phyloP scores from a whole-genome alignment of 148 eudicot species.

The Rhododendron williamsianum region DNA sequence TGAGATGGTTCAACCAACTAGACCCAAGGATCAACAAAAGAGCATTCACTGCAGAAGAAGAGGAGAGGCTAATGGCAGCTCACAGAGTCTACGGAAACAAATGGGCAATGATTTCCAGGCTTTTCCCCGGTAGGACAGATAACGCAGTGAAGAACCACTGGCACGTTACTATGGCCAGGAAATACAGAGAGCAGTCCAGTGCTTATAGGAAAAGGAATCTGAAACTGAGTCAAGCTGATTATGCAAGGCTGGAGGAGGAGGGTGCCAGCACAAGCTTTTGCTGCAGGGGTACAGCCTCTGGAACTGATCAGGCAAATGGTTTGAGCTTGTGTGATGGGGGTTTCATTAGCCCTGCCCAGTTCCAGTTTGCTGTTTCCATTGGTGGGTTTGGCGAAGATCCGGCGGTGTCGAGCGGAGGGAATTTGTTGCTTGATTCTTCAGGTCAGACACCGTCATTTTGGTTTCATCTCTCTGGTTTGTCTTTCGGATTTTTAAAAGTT shows the following conservation, averaged over 20 bases:
- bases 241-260: not conserved
- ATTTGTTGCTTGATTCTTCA: not conserved
- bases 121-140: slow-evolving; percentile 81
- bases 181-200: slow-evolving; percentile 59
- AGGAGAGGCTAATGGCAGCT: slow-evolving; percentile 67
- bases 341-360: slow-evolving; percentile 8
- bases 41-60: slow-evolving; percentile 78
- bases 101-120: slow-evolving; percentile 84
- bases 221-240: slow-evolving; percentile 14
- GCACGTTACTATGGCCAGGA: slow-evolving; percentile 91
- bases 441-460: slow-evolving; percentile 22
- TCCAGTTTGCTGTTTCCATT: slow-evolving; percentile 21
- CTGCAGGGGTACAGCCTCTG: not conserved
- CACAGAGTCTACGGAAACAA: slow-evolving; percentile 78
- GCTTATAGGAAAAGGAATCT: slow-evolving; percentile 40
- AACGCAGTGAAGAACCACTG: slow-evolving; percentile 94
- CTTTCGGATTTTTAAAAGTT: not conserved
- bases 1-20: slow-evolving; percentile 90
- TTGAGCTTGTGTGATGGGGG: not conserved
- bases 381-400: slow-evolving; percentile 6
- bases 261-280: not conserved
- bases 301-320: not conserved
- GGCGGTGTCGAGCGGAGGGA: not conserved
- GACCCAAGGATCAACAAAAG: slow-evolving; percentile 82
- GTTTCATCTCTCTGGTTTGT: slow-evolving; percentile 31